phyloP scores from a whole-genome alignment of 1,139 yeast genomes.

The Blastobotrys proliferans region DNA sequence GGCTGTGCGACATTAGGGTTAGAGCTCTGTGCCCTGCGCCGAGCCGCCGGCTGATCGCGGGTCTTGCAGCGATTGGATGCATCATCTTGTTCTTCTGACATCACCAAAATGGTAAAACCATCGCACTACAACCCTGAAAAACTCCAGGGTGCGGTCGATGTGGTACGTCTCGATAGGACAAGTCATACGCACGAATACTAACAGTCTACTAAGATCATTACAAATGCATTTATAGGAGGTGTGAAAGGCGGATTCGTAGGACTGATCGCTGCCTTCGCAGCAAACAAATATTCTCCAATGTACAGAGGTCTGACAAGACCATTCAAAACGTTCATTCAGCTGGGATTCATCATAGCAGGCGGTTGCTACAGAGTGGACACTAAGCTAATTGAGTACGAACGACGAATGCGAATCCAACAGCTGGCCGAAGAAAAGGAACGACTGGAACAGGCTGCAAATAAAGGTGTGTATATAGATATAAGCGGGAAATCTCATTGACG shows the following conservation, averaged over 20 bases:
- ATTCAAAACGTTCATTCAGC: conserved; percentile 29
- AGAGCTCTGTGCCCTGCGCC: too few relatives aligned
- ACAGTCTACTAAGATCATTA: too few relatives aligned
- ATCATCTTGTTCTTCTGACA: too few relatives aligned
- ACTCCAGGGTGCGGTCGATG: conserved; percentile 30
- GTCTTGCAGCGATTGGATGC: too few relatives aligned
- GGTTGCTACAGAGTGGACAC: conserved; percentile 30
- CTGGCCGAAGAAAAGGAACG: conserved; percentile 6
- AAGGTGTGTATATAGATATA: conserved; percentile 26
- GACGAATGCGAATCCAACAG: conserved; percentile 22
- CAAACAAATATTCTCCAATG: conserved; percentile 27
- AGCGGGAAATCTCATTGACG: conserved; percentile 15
- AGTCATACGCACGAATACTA: background rate
- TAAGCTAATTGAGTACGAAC: conserved; percentile 26
- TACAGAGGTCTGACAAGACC: conserved; percentile 28
- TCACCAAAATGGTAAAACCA: conserved; percentile 25
- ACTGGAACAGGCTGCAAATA: conserved; percentile 28
- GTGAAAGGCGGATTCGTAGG: conserved; percentile 28
- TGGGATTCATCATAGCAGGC: conserved; percentile 28
- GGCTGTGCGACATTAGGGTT: too few relatives aligned
- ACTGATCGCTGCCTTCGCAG: conserved; percentile 23
- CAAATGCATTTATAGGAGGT: conserved; percentile 27
- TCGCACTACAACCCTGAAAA: conserved; percentile 32
- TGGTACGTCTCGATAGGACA: conserved; percentile 21
- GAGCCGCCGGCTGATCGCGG: too few relatives aligned